Base-by-base conservation (phyloP, 164 flowering plant species). In the Protea cynaroides region DNA sequence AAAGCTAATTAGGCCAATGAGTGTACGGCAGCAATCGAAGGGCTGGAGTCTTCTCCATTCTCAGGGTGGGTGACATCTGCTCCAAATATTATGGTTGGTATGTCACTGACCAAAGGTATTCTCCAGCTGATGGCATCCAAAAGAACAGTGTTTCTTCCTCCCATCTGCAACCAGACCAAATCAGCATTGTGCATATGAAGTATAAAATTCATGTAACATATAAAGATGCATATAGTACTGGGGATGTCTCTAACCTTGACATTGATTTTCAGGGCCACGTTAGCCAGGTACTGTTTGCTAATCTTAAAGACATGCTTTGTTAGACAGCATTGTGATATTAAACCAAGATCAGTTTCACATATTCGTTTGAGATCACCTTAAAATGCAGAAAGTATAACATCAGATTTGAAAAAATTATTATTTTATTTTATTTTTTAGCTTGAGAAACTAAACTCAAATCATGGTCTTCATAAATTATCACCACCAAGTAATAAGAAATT, bases 1-100 rank as follows among this genome's bases (percentile, higher is more conserved):
- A 55, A 9, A 13, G n/a, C 19, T 15, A 66, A 21, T 40, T 59
- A 9, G 17, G 65, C 53, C 43, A 59, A 38, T 54, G 68, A 51
- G 10, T 43, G 18, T 82, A 88, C 95, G 68, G 95, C 95, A 64
- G 95, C 95, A 56, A 88, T 86, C 8, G 23, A 19, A 47, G 19
- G 40, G 17, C 25, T 47, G 38, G 43, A 29, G 23, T 34, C 44
- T 22, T 62, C 65, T 24, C 65, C 65, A 51, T 55, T 55, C 22
- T 21, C 44, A 14, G 65, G 65, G 19, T 63, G 65, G 65, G 58
- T 51, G 13, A 63, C 65, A 49, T 62, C 65, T 1, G 56, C 65
- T 25, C 65, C 56, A 62, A 62, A 62, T n/a, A 62, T 62, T 43
- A 63, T 63, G 47, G 65, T 63, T 63, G 65, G 65, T 51, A 21